A percentile compares a stretch with the other conserved stretches of the same genome.
Conservation (phyloP, 2,329 filamentous ascomycete species). For the Aureobasidium vineae region DNA sequence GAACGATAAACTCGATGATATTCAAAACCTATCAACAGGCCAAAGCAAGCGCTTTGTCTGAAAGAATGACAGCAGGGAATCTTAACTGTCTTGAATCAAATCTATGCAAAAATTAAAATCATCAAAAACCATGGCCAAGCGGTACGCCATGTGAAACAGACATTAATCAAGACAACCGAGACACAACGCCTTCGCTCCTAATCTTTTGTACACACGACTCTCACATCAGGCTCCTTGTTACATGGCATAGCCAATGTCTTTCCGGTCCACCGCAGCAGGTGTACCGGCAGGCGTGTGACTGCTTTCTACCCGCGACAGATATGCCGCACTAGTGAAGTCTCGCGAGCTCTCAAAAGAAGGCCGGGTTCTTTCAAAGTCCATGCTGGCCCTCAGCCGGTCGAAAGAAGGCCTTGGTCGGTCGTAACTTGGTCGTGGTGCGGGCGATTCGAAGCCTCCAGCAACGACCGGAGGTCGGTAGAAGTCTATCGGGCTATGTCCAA, state of each 20-base stretch:
- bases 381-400: conserved; percentile 79
- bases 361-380: conserved; percentile 74
- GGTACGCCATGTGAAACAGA: conserved; percentile 13
- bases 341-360: conserved; percentile 74
- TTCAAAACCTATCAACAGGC: conserved; percentile 23
- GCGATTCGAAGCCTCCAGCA: conserved; percentile 18
- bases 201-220: conserved; percentile 17
- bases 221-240: not conserved
- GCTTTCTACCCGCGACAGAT: conserved; percentile 74
- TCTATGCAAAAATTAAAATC: conserved; percentile 25
- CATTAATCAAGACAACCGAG: conserved; percentile 24
- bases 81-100: conserved; percentile 18
- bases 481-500: conserved; percentile 19
- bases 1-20: conserved; percentile 10
- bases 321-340: conserved; percentile 88
- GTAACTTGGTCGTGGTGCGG: conserved; percentile 15
- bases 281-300: conserved; percentile 30
- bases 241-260: conserved; percentile 24
- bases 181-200: not conserved
- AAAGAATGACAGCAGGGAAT: conserved; percentile 25
- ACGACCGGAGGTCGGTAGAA: conserved; percentile 31
- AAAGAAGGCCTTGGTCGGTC: conserved; percentile 78
- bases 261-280: conserved; percentile 8
- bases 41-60: conserved; percentile 7
- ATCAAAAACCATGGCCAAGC: conserved; percentile 13